These are phyloP conservation scores for Pittosporum tobira DNA, from an alignment of 129 eudicot genomes.

Conservation along the genomic window DNA sequence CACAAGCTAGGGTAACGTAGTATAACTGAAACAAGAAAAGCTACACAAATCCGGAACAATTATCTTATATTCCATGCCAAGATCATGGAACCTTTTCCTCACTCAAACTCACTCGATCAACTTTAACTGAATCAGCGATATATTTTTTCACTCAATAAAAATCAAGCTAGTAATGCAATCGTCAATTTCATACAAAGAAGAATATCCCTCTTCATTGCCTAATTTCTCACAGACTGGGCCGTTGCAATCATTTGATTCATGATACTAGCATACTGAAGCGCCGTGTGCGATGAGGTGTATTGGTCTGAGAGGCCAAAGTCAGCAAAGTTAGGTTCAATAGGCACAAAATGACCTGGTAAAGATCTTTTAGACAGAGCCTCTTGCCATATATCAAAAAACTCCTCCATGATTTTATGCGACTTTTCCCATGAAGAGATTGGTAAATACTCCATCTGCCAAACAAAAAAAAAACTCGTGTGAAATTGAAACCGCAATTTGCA, in stretches of 20 bases:
- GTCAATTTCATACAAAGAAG: too few species aligned
- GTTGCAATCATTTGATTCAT: constrained; percentile 80
- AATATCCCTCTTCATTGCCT: constrained; percentile 1
- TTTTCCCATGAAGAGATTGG: constrained; percentile 85
- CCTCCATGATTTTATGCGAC: constrained; percentile 68
- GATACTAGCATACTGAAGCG: constrained; percentile 74
- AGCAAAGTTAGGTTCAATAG: constrained; percentile 59
- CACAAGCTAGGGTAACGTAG: too few species aligned
- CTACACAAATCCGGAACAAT: too few species aligned
- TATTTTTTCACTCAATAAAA: background rate
- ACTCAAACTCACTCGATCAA: too few species aligned
- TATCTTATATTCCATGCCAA: too few species aligned
- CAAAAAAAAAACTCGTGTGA: background rate
- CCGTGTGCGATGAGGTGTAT: constrained; percentile 73
- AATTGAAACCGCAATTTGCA: background rate
- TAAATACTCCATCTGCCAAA: constrained; percentile 73
- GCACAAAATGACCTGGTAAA: constrained; percentile 85
- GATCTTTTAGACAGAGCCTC: constrained; percentile 69
- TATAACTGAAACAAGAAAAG: too few species aligned
- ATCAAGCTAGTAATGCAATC: background rate
- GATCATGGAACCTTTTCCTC: too few species aligned
- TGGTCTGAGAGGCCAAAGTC: constrained; percentile 74
- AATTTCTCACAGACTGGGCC: constrained; percentile 62
- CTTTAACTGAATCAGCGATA: background rate
- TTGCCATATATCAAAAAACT: constrained; percentile 70